Evolutionary conservation across 495 filamentous ascomycete species (phyloP), one percentile per base, ranked within the genome.

Genomic region (Daldinia caldariorum): DNA sequence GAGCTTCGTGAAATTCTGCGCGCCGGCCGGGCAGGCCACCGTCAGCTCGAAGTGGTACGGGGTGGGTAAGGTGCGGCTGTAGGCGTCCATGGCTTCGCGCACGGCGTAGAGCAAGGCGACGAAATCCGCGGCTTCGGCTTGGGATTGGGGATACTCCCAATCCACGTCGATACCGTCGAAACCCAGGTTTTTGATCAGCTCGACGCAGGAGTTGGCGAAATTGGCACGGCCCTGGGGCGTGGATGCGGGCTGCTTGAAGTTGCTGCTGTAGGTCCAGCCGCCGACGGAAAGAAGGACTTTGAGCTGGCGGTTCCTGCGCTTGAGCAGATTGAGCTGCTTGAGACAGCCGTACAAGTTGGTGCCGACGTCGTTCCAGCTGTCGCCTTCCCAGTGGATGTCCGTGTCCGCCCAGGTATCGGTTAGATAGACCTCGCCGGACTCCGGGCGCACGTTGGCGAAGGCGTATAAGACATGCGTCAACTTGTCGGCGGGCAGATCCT

Each of bases 231-330:
- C 91, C n/a, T 81, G 75, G 0, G 83, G 80, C 0, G 88, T 91
- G 1, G 87, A 89, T 4, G 91, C 87, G 0, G 94, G 92, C 41
- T 83, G 84, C 18, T 87, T 84, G 77, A 99, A 97, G 79, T 97
- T 96, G 75, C 87, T 79, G 57, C 91, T 92, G 78, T 97, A 98
- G 0, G 94, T 97, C 95, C 96, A 98, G 32, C 95, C 95, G 65
- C 95, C 95, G 69, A 99, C 95, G 51, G 92, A 96, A 12, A 99
- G 88, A 9, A 98, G 84, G 6, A 97, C 85, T 80, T 98, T 97
- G 50, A 99, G 82, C 76, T 96, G 89, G 59, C 95, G 89, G 79
- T 98, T 89, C 64, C 87, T 83, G 75, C 91, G 90, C 85, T 99
- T 99, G 38, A 94, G 88, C 29, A 99, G 84, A 80, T 90, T 93